Evolutionary conservation across 2,329 filamentous ascomycete genomes (phyloP).

Genomic region (Calonectria pseudoturangicola): DNA sequence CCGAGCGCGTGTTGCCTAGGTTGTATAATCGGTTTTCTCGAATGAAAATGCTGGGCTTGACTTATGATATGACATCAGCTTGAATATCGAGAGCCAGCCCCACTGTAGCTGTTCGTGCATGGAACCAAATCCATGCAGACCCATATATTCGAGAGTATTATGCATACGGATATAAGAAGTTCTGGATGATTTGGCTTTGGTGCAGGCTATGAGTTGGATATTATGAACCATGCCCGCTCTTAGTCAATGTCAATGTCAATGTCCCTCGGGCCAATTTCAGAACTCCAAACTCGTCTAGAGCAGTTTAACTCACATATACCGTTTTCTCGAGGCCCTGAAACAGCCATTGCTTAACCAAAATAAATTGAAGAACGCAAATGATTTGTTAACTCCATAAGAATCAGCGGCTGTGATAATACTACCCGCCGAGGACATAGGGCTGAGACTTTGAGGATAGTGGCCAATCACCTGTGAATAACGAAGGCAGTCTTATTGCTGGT

Average conservation of each 20-base stretch:
- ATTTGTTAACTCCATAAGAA: neutral
- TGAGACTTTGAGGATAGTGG: neutral
- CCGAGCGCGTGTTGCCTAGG: slow-evolving; percentile 28
- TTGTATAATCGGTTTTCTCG: slow-evolving; percentile 27
- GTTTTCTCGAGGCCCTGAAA: slow-evolving; percentile 39
- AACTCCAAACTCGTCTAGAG: slow-evolving; percentile 38
- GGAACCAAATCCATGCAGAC: slow-evolving; percentile 32
- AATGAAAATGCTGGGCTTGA: slow-evolving; percentile 28
- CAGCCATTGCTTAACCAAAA: neutral
- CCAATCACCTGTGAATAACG: neutral
- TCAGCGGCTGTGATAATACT: neutral
- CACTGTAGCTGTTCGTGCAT: slow-evolving; percentile 36
- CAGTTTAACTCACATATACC: slow-evolving; percentile 28
- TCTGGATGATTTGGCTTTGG: slow-evolving; percentile 39
- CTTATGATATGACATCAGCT: slow-evolving; percentile 19
- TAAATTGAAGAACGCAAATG: neutral
- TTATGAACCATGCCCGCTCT: slow-evolving; percentile 38
- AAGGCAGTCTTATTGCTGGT: neutral
- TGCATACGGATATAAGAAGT: slow-evolving; percentile 19
- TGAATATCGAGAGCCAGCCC: slow-evolving; percentile 35
- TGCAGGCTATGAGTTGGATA: slow-evolving; percentile 37
- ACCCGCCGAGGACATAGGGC: neutral
- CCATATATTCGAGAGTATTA: slow-evolving; percentile 38
- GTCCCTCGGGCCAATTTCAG: slow-evolving; percentile 23
- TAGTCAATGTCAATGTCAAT: slow-evolving; percentile 16